Base-by-base conservation (phyloP, 345 rosid genomes). In the Hibiscus mutabilis region DNA sequence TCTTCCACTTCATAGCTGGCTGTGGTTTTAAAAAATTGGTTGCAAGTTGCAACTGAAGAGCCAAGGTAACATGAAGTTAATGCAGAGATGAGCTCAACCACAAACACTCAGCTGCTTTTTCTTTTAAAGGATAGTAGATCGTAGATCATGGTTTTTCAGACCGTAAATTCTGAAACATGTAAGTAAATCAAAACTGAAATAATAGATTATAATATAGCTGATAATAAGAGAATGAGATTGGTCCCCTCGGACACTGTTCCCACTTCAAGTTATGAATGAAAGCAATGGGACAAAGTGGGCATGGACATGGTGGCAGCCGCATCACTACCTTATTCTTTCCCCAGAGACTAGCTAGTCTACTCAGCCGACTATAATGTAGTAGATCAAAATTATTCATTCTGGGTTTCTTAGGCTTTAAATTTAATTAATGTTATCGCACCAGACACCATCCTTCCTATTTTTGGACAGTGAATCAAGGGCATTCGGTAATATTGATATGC, bases 231-330 rank as follows among this genome's bases (percentile, higher is more conserved):
- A 13, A 19, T 12, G 31, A 64, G 1, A 5, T 47, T 66, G 70
- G 70, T 66, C 70, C 70, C 70, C 70, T 57, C 70, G 8, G 57
- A 25, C 70, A 66, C 25, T 7, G 7, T n/a, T 25, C 7, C 5
- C 24, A 16, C 3, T 66, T 24, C 40, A 66, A 47, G 70, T 25
- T 47, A 66, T 25, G 13, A 47, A 47, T 66, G 70, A 66, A 47
- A 66, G 57, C 57, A 66, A 25, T 47, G 37, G 37, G 57, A 47
- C 70, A 56, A 66, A 24, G 31, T 47, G 56, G 22, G 57, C 25
- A 18, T 47, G 56, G 22, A 40, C 25, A 18, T 31, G 6, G 68
- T 47, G 47, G 25, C 67, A 35, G 27, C 67, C 6, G 3, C 25
- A 18, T 29, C 60, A 22, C 49, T 37, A 9, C 51, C n/a, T 10